phyloP scores from a whole-genome alignment of 2,329 filamentous ascomycete genomes.

The Lachnum nothofagi region DNA sequence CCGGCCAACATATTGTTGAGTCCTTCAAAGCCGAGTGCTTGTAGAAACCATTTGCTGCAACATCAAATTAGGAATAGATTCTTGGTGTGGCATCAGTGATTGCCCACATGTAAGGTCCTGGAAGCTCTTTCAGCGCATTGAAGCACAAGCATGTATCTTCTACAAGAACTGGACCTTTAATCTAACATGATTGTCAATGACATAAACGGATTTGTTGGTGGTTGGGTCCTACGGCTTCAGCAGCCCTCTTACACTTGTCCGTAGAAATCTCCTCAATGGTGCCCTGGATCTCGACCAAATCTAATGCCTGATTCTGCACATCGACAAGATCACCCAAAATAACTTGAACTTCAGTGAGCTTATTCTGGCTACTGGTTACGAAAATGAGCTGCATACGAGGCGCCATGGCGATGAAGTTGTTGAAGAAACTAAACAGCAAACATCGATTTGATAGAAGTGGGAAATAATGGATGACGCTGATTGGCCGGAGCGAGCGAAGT shows the following conservation, averaged over 20 bases:
- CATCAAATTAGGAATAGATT: not conserved
- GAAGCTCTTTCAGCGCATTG: conserved; percentile 81
- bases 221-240: conserved; percentile 58
- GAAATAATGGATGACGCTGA: not conserved
- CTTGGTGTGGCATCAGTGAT: not conserved
- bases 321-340: conserved; percentile 72
- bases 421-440: not conserved
- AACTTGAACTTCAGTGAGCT: conserved; percentile 80
- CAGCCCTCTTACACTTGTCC: conserved; percentile 81
- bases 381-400: conserved; percentile 63
- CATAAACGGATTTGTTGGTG: not conserved
- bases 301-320: conserved; percentile 68
- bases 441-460: not conserved
- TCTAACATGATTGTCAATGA: conserved; percentile 41
- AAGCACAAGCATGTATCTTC: conserved; percentile 97
- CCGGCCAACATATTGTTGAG: conserved; percentile 85
- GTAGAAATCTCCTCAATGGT: conserved; percentile 84
- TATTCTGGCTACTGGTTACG: conserved; percentile 94
- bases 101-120: conserved; percentile 85
- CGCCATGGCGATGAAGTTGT: conserved; percentile 11
- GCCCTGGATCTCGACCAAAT: conserved; percentile 87
- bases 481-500: not conserved
- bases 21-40: conserved; percentile 73
- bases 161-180: conserved; percentile 82
- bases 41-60: conserved; percentile 86